These are phyloP conservation scores for Xylaria sp. DNA, from an alignment of 2,329 filamentous ascomycete genomes.

Conservation along the genomic window DNA sequence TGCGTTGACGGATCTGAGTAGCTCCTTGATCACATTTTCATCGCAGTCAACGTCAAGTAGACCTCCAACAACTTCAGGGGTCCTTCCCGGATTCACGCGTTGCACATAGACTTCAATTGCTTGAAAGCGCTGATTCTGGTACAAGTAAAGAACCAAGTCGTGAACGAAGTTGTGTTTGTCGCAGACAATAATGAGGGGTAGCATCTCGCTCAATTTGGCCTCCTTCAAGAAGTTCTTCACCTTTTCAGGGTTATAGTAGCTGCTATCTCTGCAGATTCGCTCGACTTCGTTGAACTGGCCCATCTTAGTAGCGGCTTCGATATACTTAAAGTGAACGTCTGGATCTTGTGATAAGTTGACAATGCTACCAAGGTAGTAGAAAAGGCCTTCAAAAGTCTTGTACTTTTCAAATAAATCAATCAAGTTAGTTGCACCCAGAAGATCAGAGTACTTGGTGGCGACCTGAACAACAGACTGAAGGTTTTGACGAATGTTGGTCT, in stretches of 20 bases:
- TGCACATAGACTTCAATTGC: conserved; percentile 99
- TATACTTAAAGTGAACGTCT: conserved; percentile 99
- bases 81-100: conserved; percentile 90
- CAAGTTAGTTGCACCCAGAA: conserved; percentile 85
- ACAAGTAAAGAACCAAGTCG: conserved; percentile 93
- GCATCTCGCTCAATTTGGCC: conserved; percentile 88
- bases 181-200: conserved; percentile 97
- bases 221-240: conserved; percentile 99
- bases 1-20: conserved; percentile 86
- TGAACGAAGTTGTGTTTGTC: conserved; percentile 99
- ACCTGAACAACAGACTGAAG: conserved; percentile 94
- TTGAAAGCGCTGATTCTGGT: conserved; percentile 99
- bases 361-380: conserved; percentile 97
- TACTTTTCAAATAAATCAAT: conserved; percentile 98
- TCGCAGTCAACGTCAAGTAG: conserved; percentile 97
- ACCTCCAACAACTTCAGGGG: conserved; percentile 92
- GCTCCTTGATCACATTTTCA: conserved; percentile 92
- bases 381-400: conserved; percentile 94
- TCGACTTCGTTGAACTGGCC: conserved; percentile 95
- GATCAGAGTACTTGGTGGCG: conserved; percentile 96
- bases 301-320: conserved; percentile 95
- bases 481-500: conserved; percentile 96
- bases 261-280: conserved; percentile 95
- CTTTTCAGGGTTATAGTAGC: conserved; percentile 89
- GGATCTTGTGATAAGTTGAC: conserved; percentile 96